Percentiles rank a stretch among this genome's conserved stretches.
phyloP scores from a whole-genome alignment of 2,329 filamentous ascomycete genomes.

The Fusarium albosuccineum region DNA sequence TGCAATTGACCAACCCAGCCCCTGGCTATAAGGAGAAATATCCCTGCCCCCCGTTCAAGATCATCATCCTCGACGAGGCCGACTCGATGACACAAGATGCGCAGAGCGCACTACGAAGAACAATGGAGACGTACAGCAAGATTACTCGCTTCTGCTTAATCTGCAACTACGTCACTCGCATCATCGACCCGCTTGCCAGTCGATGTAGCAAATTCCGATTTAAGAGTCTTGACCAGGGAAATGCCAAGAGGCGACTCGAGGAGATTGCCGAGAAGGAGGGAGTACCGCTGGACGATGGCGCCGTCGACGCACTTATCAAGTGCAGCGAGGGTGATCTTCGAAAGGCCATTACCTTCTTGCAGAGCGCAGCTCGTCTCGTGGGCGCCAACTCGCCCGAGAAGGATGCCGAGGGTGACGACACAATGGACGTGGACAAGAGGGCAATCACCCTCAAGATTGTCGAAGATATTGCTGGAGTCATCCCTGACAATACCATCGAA shows the following conservation, averaged over 20 bases:
- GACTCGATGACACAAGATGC: slow-evolving; percentile 99
- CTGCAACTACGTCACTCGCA: slow-evolving; percentile 98
- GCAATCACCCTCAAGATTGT: slow-evolving; percentile 82
- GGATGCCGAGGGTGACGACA: slow-evolving; percentile 67
- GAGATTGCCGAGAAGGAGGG: slow-evolving; percentile 86
- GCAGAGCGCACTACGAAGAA: slow-evolving; percentile 89
- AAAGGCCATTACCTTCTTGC: slow-evolving; percentile 95
- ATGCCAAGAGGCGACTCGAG: slow-evolving; percentile 82
- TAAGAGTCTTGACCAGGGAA: slow-evolving; percentile 91
- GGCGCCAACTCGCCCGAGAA: slow-evolving; percentile 70
- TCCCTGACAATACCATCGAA: slow-evolving; percentile 81
- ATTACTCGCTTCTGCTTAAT: slow-evolving; percentile 98
- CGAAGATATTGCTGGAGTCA: slow-evolving; percentile 96
- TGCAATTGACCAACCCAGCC: slow-evolving; percentile 89
- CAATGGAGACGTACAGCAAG: slow-evolving; percentile 98
- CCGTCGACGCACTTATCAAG: slow-evolving; percentile 84
- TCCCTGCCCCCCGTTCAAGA: slow-evolving; percentile 97
- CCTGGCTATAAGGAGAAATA: slow-evolving; percentile 77
- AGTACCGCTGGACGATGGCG: slow-evolving; percentile 81
- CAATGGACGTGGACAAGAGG: slow-evolving; percentile 72
- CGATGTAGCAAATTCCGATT: slow-evolving; percentile 98
- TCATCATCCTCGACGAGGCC: slow-evolving; percentile 97
- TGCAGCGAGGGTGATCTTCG: slow-evolving; percentile 95
- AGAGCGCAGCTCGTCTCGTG: slow-evolving; percentile 91
- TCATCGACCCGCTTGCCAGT: slow-evolving; percentile 95